Percentiles rank a stretch among this genome's conserved stretches.
These are phyloP conservation scores for Misopates orontium DNA, from an alignment of 257 asterid genomes.

Conservation along the genomic window DNA sequence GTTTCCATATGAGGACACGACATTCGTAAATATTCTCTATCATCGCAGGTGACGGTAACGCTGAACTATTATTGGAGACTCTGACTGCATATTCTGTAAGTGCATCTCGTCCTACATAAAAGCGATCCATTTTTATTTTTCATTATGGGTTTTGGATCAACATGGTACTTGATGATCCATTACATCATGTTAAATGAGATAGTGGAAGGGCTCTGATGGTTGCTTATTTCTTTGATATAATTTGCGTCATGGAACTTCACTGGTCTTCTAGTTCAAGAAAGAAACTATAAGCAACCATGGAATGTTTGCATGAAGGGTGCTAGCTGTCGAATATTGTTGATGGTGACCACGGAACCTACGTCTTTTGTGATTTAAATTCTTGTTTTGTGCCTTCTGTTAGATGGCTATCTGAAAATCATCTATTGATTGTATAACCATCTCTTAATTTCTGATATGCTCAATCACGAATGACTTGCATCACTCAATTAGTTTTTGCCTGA, in stretches of 20 bases:
- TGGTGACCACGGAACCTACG: background rate
- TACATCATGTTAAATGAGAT: constrained; percentile 14
- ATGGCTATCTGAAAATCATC: background rate
- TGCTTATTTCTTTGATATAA: constrained; percentile 4
- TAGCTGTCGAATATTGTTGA: background rate
- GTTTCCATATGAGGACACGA: constrained; percentile 12
- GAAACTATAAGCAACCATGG: constrained; percentile 10
- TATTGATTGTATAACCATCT: too few species aligned
- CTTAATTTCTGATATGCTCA: constrained; percentile 4
- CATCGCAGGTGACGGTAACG: constrained; percentile 62
- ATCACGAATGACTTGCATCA: background rate
- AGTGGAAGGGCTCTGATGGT: constrained; percentile 2
- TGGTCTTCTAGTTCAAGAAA: background rate
- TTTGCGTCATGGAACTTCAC: background rate
- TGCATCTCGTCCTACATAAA: constrained; percentile 11
- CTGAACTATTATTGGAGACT: constrained; percentile 71
- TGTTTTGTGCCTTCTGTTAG: background rate
- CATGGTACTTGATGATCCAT: background rate
- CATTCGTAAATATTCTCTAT: constrained; percentile 25
- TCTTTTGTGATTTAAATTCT: background rate
- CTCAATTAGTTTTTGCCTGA: too few species aligned
- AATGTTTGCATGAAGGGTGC: constrained; percentile 3
- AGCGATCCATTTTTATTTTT: background rate
- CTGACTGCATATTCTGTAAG: constrained; percentile 79
- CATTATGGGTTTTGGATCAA: constrained; percentile 13